phyloP scores from a whole-genome alignment of 108 stramenopile species.

The Pseudonitzschia multiseries region DNA sequence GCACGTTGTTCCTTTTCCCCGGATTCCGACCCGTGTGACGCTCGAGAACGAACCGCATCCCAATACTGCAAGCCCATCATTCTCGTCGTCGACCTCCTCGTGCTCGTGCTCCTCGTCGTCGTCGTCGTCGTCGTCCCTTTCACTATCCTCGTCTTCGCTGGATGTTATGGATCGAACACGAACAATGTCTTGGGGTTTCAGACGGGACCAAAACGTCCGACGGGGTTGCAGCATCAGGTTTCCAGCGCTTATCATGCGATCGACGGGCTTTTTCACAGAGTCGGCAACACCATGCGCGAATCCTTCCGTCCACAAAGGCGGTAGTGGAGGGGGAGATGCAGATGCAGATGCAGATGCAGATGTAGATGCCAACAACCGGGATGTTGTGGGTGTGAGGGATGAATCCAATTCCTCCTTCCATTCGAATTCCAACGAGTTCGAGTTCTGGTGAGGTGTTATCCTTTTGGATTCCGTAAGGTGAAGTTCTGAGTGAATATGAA shows the following conservation, averaged over 20 bases:
- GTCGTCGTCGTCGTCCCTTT: too few relatives aligned
- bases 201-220: conserved; percentile 1
- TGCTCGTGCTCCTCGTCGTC: background rate
- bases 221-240: background rate
- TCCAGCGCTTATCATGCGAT: background rate
- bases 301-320: conserved; percentile 8
- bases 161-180: background rate
- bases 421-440: background rate
- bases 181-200: background rate
- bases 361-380: too few relatives aligned
- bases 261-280: background rate
- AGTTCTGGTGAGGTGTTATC: background rate
- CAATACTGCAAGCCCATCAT: background rate
- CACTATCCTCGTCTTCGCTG: background rate
- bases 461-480: background rate
- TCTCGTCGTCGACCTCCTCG: background rate
- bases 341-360: too few relatives aligned
- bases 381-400: too few relatives aligned
- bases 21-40: conserved; percentile 30
- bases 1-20: conserved; percentile 15
- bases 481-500: background rate
- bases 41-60: conserved; percentile 50
- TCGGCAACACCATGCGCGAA: background rate
- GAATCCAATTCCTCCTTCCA: too few relatives aligned
- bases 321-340: background rate